A percentile compares a stretch with the other conserved stretches of the same genome.
Evolutionary conservation across 2,329 filamentous ascomycete species (phyloP).

Genomic region (Coleophoma eucalyptorum): DNA sequence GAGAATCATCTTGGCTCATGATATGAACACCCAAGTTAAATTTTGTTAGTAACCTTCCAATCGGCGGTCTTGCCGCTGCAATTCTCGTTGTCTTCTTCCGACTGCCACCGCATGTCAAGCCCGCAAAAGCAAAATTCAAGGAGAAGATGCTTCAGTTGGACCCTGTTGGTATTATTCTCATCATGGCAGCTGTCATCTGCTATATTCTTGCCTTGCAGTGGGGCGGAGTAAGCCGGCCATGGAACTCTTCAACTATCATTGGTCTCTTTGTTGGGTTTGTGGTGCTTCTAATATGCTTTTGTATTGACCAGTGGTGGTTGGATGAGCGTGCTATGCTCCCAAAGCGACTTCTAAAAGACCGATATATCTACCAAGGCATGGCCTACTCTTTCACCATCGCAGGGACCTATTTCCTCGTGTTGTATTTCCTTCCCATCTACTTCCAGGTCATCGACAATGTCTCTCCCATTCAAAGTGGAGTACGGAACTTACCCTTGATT

Average conservation of each 20-base stretch:
- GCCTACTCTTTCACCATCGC: neutral
- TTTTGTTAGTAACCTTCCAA: conserved; percentile 28
- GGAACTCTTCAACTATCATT: conserved; percentile 34
- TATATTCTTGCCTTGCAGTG: conserved; percentile 40
- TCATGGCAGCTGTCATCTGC: conserved; percentile 36
- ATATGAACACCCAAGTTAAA: too few relatives aligned
- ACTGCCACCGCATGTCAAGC: conserved; percentile 21
- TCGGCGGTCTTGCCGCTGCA: conserved; percentile 29
- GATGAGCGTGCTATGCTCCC: conserved; percentile 27
- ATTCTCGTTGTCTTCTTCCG: conserved; percentile 38
- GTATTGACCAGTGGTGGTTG: conserved; percentile 30
- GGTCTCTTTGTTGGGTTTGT: conserved; percentile 33
- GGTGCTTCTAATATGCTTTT: conserved; percentile 24
- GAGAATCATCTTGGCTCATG: too few relatives aligned
- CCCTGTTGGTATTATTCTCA: conserved; percentile 34
- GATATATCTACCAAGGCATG: neutral
- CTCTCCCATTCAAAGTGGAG: neutral
- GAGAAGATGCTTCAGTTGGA: conserved; percentile 44
- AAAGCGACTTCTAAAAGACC: neutral
- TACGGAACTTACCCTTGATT: neutral
- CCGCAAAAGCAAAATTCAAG: conserved; percentile 21
- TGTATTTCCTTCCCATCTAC: neutral
- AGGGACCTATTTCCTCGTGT: neutral
- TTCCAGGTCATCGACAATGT: neutral
- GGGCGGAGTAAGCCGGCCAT: conserved; percentile 35